Percentiles rank a stretch among this genome's conserved stretches.
Conservation (phyloP, 805 yeast genomes). For the Saccharomycopsis amapae region DNA sequence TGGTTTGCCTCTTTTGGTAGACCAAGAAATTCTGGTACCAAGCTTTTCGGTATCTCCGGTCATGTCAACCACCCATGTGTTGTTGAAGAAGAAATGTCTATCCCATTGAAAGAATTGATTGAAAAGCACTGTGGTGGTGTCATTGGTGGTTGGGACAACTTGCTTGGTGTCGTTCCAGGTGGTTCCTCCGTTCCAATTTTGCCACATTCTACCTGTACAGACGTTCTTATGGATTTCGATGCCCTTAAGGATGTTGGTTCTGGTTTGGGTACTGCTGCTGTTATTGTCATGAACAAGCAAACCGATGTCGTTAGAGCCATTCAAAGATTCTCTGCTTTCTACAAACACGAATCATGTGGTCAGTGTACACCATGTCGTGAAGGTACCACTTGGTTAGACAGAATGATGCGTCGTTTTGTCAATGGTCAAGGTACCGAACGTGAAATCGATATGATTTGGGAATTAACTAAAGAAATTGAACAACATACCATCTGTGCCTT, state of each 20-base stretch:
- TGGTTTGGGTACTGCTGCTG: slow-evolving; percentile 90
- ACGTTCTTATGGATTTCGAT: slow-evolving; percentile 80
- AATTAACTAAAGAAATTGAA: slow-evolving; percentile 79
- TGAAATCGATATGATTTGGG: slow-evolving; percentile 80
- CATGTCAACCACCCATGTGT: slow-evolving; percentile 91
- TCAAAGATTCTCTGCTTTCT: slow-evolving; percentile 76
- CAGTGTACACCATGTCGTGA: slow-evolving; percentile 95
- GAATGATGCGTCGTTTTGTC: slow-evolving; percentile 77
- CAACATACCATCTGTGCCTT: slow-evolving; percentile 90
- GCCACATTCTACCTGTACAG: slow-evolving; percentile 59
- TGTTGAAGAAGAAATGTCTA: slow-evolving; percentile 91
- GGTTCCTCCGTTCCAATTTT: slow-evolving; percentile 83
- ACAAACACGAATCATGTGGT: slow-evolving; percentile 90
- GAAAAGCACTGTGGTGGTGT: slow-evolving; percentile 91
- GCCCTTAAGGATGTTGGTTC: slow-evolving; percentile 80
- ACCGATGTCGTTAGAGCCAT: slow-evolving; percentile 82
- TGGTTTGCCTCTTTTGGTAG: slow-evolving; percentile 85
- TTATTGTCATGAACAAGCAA: slow-evolving; percentile 82
- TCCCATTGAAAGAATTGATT: slow-evolving; percentile 72
- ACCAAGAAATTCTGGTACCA: slow-evolving; percentile 78
- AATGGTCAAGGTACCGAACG: slow-evolving; percentile 72
- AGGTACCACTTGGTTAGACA: slow-evolving; percentile 81
- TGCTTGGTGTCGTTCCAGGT: slow-evolving; percentile 83
- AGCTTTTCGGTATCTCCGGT: slow-evolving; percentile 80
- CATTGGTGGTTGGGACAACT: slow-evolving; percentile 89